phyloP scores from a whole-genome alignment of 2,329 filamentous ascomycete species.

The Fusarium sp. region DNA sequence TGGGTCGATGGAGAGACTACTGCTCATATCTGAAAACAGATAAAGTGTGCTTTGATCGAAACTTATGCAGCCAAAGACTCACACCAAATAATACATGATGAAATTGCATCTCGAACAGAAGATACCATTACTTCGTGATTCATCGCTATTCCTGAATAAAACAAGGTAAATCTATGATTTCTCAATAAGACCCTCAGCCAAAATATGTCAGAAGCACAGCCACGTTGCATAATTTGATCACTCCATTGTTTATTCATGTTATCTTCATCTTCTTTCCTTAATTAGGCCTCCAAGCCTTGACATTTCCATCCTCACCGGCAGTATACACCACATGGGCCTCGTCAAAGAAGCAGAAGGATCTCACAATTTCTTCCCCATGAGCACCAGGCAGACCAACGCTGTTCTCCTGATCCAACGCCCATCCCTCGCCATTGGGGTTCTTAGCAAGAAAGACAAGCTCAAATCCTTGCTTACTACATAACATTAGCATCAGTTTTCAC shows the following conservation, averaged over 20 bases:
- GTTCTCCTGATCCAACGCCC: conserved; percentile 63
- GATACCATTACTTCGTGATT: not conserved
- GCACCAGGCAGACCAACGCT: conserved; percentile 68
- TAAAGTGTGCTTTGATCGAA: not conserved
- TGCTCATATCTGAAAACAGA: not conserved
- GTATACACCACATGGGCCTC: conserved; percentile 66
- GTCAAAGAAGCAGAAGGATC: conserved; percentile 70
- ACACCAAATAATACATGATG: not conserved
- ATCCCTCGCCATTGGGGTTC: conserved; percentile 50
- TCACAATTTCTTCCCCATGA: conserved; percentile 70
- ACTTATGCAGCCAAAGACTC: not conserved
- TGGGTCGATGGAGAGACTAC: too few relatives aligned
- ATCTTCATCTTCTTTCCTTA: not conserved
- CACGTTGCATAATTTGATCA: not conserved
- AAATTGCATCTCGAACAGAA: not conserved
- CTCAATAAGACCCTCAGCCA: too few relatives aligned
- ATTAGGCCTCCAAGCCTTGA: conserved; percentile 63
- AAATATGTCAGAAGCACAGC: not conserved
- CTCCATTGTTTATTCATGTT: not conserved
- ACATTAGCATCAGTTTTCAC: conserved; percentile 33
- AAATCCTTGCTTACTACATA: conserved; percentile 61
- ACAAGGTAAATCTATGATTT: not conserved
- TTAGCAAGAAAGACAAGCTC: conserved; percentile 67
- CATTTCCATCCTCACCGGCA: conserved; percentile 64
- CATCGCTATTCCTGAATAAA: not conserved